Evolutionary conservation across 2,329 filamentous ascomycete genomes (phyloP).

Genomic region (Aspergillus sp.): DNA sequence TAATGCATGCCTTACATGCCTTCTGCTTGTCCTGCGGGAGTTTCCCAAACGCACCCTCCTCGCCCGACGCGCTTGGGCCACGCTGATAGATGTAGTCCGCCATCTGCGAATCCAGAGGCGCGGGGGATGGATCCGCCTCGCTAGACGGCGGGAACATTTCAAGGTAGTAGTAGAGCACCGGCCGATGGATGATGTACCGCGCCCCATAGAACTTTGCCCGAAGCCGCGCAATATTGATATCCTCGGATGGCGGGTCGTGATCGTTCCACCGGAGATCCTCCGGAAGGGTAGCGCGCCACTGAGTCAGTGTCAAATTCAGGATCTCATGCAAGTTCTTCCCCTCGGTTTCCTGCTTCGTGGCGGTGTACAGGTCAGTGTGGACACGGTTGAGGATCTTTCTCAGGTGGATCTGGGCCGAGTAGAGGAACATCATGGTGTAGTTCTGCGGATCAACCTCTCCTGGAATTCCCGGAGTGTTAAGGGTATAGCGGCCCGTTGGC

Average conservation of each 20-base stretch:
- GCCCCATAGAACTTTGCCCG: constrained; percentile 94
- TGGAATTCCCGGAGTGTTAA: constrained; percentile 21
- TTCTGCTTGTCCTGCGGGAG: constrained; percentile 39
- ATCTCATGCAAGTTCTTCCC: constrained; percentile 26
- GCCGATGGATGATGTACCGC: constrained; percentile 77
- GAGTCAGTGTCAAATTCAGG: constrained; percentile 40
- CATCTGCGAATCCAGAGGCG: constrained; percentile 7
- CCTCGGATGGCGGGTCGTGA: constrained; percentile 57
- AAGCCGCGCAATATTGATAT: constrained; percentile 74
- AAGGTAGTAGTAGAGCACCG: constrained; percentile 56
- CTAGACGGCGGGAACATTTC: constrained; percentile 36
- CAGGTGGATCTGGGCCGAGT: constrained; percentile 53
- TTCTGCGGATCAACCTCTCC: constrained; percentile 25
- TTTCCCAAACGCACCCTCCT: neutral
- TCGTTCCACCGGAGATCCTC: constrained; percentile 53
- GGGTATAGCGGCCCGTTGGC: constrained; percentile 28
- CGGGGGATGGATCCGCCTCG: constrained; percentile 24
- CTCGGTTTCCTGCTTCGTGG: constrained; percentile 16
- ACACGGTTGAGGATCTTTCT: constrained; percentile 48
- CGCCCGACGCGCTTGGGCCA: no score
- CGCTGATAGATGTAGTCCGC: neutral
- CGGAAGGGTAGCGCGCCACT: constrained; percentile 47
- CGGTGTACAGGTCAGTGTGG: constrained; percentile 47
- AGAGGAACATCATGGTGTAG: constrained; percentile 45
- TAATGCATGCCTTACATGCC: constrained; percentile 54